These are phyloP conservation scores for Globisporangium cystogenes DNA, from an alignment of 352 stramenopile species.

Conservation along the genomic window DNA sequence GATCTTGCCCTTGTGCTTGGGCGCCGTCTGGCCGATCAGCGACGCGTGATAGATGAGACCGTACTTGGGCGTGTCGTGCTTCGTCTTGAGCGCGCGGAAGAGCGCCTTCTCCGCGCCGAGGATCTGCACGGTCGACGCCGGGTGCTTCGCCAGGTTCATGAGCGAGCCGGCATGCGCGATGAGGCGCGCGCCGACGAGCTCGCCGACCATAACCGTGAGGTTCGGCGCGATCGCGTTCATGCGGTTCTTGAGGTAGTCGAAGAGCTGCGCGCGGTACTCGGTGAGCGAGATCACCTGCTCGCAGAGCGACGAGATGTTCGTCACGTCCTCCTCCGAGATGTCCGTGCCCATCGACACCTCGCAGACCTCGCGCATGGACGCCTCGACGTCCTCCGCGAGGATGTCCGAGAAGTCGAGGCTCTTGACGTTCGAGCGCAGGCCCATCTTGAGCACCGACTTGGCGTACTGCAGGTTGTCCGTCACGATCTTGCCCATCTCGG, in stretches of 20 bases:
- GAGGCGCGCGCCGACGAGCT: constrained; percentile 97
- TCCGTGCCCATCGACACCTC: constrained; percentile 99
- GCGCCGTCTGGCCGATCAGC: constrained; percentile 98
- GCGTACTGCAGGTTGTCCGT: constrained; percentile 99
- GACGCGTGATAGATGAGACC: constrained; percentile 99
- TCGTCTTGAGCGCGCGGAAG: constrained; percentile 99
- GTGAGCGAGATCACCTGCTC: constrained; percentile 90
- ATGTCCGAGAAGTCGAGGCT: constrained; percentile 91
- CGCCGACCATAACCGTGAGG: constrained; percentile 98
- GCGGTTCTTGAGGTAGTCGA: constrained; percentile 99
- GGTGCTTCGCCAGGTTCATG: constrained; percentile 99
- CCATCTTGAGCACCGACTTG: constrained; percentile 96
- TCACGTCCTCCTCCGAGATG: constrained; percentile 98
- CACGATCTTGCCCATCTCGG: constrained; percentile 97
- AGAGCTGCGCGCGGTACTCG: constrained; percentile 95
- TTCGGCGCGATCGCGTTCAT: constrained; percentile 99
- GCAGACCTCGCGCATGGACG: constrained; percentile 96
- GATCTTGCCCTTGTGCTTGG: constrained; percentile 99
- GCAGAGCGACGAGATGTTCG: constrained; percentile 94
- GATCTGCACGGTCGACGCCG: constrained; percentile 98
- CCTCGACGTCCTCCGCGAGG: constrained; percentile 89
- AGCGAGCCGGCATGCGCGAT: constrained; percentile 99
- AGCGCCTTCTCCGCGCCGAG: constrained; percentile 99
- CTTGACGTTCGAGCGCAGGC: constrained; percentile 90
- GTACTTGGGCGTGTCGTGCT: constrained; percentile 99